Conservation (phyloP, 371 early-diverging fungal species). For the Mortierella sp. region DNA sequence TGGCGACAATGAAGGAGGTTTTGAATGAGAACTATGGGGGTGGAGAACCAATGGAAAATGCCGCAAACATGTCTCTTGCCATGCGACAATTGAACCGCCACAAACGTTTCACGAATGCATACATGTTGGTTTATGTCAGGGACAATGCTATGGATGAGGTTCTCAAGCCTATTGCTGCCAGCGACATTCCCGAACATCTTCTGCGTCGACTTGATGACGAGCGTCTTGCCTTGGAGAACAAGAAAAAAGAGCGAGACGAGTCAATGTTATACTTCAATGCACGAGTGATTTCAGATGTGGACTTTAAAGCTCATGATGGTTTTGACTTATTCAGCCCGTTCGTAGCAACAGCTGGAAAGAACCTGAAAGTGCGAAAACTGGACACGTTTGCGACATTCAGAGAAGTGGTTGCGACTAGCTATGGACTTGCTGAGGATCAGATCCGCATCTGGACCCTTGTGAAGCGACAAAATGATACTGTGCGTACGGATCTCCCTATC, state of each 20-base stretch:
- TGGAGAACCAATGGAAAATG: constrained; percentile 62
- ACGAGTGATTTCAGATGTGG: constrained; percentile 62
- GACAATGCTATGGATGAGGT: constrained; percentile 80
- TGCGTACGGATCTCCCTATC: constrained; percentile 82
- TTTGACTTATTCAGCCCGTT: constrained; percentile 81
- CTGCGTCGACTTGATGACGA: constrained; percentile 60
- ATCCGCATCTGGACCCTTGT: constrained; percentile 90
- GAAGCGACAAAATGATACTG: constrained; percentile 86
- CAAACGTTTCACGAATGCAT: constrained; percentile 94
- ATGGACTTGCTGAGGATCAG: constrained; percentile 63
- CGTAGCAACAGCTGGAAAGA: constrained; percentile 44
- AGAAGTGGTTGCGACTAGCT: constrained; percentile 63
- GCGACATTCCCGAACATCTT: constrained; percentile 89
- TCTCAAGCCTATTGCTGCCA: constrained; percentile 70
- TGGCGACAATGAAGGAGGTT: constrained; percentile 88
- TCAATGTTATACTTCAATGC: constrained; percentile 35
- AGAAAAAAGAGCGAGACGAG: constrained; percentile 47
- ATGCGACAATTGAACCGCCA: constrained; percentile 55
- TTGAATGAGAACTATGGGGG: constrained; percentile 98
- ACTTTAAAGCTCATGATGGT: constrained; percentile 78
- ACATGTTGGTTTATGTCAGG: constrained; percentile 97
- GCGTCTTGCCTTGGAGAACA: constrained; percentile 28
- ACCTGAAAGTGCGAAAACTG: constrained; percentile 67
- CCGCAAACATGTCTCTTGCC: constrained; percentile 37
- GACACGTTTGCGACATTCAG: constrained; percentile 72